Conservation (phyloP, 345 rosid species). For the Salix purpurea region DNA sequence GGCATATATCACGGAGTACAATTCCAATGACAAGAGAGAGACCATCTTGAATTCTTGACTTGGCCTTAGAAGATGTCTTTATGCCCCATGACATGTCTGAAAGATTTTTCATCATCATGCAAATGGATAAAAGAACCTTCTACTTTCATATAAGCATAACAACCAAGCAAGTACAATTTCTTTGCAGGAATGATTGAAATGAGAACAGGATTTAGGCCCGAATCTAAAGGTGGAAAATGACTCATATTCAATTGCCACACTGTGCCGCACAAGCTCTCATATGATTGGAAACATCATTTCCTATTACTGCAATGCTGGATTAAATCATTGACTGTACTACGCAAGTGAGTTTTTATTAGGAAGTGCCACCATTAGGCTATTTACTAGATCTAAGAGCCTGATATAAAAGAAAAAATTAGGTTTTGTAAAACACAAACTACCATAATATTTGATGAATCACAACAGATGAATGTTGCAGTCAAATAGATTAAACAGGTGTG, state of each 20-base stretch:
- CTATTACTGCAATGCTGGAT: neutral
- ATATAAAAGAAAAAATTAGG: neutral
- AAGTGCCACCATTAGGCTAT: neutral
- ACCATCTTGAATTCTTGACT: neutral
- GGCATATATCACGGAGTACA: neutral
- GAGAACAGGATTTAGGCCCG: neutral
- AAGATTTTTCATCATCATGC: slow-evolving; percentile 1
- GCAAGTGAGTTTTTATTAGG: neutral
- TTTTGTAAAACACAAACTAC: neutral
- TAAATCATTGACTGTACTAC: neutral
- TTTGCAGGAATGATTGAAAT: neutral
- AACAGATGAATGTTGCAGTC: neutral
- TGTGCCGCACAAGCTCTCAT: neutral
- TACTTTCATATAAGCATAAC: neutral
- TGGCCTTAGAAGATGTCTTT: neutral
- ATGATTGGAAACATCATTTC: neutral
- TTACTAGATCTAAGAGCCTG: neutral
- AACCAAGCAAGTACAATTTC: neutral
- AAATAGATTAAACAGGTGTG: neutral
- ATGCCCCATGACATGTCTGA: neutral
- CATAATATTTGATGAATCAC: neutral
- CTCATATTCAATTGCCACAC: neutral
- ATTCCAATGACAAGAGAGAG: neutral
- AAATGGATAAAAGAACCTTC: neutral
- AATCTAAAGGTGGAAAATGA: neutral